These are phyloP conservation scores for Acer negundo DNA, from an alignment of 345 rosid genomes.

Conservation along the genomic window DNA sequence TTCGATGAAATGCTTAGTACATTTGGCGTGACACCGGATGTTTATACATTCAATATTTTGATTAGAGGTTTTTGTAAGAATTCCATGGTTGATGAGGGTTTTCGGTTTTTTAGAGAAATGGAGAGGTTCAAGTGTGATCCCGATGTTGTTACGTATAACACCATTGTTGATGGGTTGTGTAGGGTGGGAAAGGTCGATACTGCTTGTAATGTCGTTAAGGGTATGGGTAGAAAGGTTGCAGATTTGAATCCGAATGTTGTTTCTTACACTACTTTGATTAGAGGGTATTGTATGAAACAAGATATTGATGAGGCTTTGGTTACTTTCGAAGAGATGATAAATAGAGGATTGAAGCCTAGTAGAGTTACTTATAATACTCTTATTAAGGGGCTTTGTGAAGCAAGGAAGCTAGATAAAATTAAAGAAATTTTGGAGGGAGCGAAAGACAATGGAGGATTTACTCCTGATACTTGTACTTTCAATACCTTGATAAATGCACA, in stretches of 20 bases:
- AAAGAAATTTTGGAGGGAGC: conserved; percentile 50
- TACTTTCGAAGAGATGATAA: conserved; percentile 53
- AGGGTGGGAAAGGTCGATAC: conserved; percentile 70
- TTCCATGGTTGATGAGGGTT: conserved; percentile 71
- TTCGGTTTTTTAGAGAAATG: conserved; percentile 65
- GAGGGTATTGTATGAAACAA: conserved; percentile 79
- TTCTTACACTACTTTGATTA: conserved; percentile 73
- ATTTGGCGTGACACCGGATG: conserved; percentile 73
- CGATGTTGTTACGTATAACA: conserved; percentile 71
- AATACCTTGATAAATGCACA: conserved; percentile 70
- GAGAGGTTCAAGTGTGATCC: conserved; percentile 54
- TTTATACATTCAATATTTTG: conserved; percentile 66
- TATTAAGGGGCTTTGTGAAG: conserved; percentile 75
- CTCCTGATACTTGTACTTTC: conserved; percentile 79
- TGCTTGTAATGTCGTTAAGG: conserved; percentile 71
- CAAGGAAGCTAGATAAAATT: conserved; percentile 53
- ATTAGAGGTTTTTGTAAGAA: conserved; percentile 77
- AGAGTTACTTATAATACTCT: conserved; percentile 67
- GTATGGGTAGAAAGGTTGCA: conserved; percentile 55
- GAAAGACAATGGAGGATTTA: conserved; percentile 34
- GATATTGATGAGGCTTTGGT: conserved; percentile 65
- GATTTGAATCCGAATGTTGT: conserved; percentile 62
- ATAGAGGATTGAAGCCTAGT: conserved; percentile 59
- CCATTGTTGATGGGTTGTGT: conserved; percentile 83
- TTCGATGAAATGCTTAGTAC: conserved; percentile 81